Evolutionary conservation across 306 rosid species (phyloP), one percentile per base, ranked within the genome.

Genomic region (Ochetophila trinervis): DNA sequence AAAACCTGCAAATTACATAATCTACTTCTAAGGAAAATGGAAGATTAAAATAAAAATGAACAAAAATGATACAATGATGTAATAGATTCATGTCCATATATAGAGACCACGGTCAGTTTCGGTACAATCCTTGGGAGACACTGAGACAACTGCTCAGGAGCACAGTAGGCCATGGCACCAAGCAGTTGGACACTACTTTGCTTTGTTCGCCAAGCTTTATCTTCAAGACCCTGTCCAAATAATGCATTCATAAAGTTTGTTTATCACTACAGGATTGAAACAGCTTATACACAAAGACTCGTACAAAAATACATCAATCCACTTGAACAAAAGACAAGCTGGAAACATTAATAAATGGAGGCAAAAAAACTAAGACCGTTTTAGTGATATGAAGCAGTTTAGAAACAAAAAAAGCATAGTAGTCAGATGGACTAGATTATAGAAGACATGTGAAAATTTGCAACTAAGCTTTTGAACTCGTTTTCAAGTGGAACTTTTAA

Each of bases 141-240:
- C 67, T 93, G 99, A 73, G 99, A 93, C 78, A 93, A 74, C 80
- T 93, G 99, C 70, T 86, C 89, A 30, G 99, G 99, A 64, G 97
- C 99, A 86, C 99, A 93, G 70, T 84, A 93, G 58, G 99, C 99
- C 99, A 93, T 93, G 67, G 97, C 99, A 69, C 99, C 99, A 68
- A 90, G 99, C 45, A 93, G 76, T 71, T 74, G 99, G 49, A 93
- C 99, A 71, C 99, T 93, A 79, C 99, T 90, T 84, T 93, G 96
- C 65, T 93, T 93, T 63, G 99, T 93, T 75, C 99, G 83, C 99
- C 99, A 93, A 57, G 99, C 99, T 83, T 90, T 93, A 75, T 93
- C 99, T 62, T 90, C 99, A 69, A 93, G 97, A 74, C 99, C 99
- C 99, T 93, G 81, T 62, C 54, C 58, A 84, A 62, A 70, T 58